Conservation (phyloP, 2,329 filamentous ascomycete species). For the Magnaporthiopsis poae region DNA sequence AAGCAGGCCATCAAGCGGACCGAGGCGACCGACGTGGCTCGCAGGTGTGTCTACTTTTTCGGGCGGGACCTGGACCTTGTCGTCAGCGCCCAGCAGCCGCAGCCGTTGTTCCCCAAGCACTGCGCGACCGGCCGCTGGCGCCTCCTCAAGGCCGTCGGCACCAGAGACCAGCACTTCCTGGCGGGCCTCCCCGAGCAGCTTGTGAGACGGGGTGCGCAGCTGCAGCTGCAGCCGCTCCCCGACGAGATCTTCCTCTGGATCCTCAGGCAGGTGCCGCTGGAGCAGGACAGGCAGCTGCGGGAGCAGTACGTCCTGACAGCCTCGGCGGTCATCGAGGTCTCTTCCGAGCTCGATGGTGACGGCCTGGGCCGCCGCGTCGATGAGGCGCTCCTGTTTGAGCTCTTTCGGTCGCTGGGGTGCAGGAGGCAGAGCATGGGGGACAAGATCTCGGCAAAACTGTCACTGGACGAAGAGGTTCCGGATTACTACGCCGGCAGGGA, state of each 20-base stretch:
- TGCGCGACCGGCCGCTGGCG: conserved; percentile 33
- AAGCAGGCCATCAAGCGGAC: conserved; percentile 40
- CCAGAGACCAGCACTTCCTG: conserved; percentile 49
- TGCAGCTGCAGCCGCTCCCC: conserved; percentile 31
- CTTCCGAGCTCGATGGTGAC: background rate
- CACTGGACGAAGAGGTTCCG: conserved; percentile 14
- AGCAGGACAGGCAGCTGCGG: conserved; percentile 45
- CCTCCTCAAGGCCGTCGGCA: conserved; percentile 37
- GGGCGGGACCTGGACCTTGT: conserved; percentile 17
- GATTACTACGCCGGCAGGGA: conserved; percentile 23
- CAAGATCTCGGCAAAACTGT: conserved; percentile 15
- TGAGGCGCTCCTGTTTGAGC: conserved; percentile 27
- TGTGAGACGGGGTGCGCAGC: conserved; percentile 27
- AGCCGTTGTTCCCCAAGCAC: conserved; percentile 28
- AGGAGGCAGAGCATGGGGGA: conserved; percentile 31
- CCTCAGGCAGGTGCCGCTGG: conserved; percentile 46
- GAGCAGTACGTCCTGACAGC: conserved; percentile 44
- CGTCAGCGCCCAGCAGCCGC: conserved; percentile 12
- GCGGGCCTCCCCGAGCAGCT: conserved; percentile 53
- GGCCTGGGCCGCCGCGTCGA: background rate
- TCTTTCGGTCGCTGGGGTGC: conserved; percentile 53
- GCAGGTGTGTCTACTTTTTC: conserved; percentile 42
- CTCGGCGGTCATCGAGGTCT: conserved; percentile 12
- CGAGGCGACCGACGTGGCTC: conserved; percentile 25
- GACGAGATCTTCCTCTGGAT: conserved; percentile 61